Evolutionary conservation across 306 rosid genomes (phyloP).

Genomic region (Hippophae rhamnoides): DNA sequence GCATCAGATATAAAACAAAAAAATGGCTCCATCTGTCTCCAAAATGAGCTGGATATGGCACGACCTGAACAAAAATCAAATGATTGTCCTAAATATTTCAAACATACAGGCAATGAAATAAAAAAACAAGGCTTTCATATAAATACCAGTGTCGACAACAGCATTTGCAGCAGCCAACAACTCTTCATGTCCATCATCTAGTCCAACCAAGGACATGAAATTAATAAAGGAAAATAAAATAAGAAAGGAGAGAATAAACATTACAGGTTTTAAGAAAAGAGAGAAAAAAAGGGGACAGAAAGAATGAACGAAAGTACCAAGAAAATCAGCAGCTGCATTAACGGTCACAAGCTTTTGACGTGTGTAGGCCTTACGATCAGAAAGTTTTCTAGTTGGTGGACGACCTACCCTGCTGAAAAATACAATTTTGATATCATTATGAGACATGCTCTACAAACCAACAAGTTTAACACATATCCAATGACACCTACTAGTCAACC

Average conservation of each 20-base stretch:
- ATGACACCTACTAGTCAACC: conserved; percentile 12
- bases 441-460: conserved; percentile 18
- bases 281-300: not conserved
- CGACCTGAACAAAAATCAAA: conserved; percentile 43
- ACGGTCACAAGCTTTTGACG: conserved; percentile 76
- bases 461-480: conserved; percentile 4
- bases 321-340: conserved; percentile 67
- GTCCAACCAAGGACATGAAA: conserved; percentile 58
- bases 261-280: not conserved
- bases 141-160: conserved; percentile 56
- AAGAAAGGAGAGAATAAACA: not conserved
- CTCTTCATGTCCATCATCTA: conserved; percentile 86
- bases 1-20: conserved; percentile 61
- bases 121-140: conserved; percentile 18
- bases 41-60: conserved; percentile 57
- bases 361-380: conserved; percentile 86
- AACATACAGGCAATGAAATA: conserved; percentile 16
- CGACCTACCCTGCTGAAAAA: conserved; percentile 94
- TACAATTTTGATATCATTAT: conserved; percentile 27
- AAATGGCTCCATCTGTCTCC: conserved; percentile 85
- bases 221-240: conserved; percentile 23
- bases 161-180: conserved; percentile 84
- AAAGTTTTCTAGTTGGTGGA: conserved; percentile 89
- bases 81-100: conserved; percentile 19
- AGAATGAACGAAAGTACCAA: conserved; percentile 38